Base-by-base conservation (phyloP, 257 asterid genomes). In the Scutellaria baicalensis region DNA sequence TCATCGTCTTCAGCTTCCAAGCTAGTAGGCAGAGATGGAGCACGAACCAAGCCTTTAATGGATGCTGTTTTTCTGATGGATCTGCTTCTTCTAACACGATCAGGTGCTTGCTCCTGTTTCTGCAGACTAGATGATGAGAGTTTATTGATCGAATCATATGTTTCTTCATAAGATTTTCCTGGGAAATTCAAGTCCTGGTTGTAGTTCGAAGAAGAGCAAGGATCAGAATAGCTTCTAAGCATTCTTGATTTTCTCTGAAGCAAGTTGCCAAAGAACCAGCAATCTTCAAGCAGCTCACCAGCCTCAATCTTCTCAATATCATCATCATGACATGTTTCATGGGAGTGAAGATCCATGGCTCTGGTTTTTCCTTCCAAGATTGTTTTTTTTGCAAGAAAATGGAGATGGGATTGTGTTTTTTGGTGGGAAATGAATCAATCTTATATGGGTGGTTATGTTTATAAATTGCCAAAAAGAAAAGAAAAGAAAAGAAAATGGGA, bases 201-300 rank as follows among this genome's bases (percentile, higher is more conserved):
- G 10, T 12, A 20, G 62, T 63, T 44, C 9, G 80, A 76, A n/a
- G 83, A 75, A 21, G 92, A 73, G 72, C 83, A 77, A 12, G 92
- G 88, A 70, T 89, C 90, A 42, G 95, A 89, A 60, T 69, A 75
- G 64, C 90, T 82, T 63, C 89, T 75, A 0, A 76, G 49, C 91
- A 89, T 89, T 60, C 70, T 79, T 31, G 85, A 47, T 20, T 82
- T 90, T 0, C 76, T 71, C 16, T 74, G 76, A 4, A 86, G 84
- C 71, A 85, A 79, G 67, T 86, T 91, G 16, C 92, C 86, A 38
- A 91, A 91, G 73, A 91, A 90, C 97, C 97, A 90, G 45, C 71
- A 59, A 12, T 86, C 89, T 33, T 90, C 97, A 3, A 88, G 70
- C 23, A 90, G 76, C 2, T 83, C 75, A 14, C 77, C 84, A 3